Conservation (phyloP, 306 rosid genomes). For the Rubus idaeus region DNA sequence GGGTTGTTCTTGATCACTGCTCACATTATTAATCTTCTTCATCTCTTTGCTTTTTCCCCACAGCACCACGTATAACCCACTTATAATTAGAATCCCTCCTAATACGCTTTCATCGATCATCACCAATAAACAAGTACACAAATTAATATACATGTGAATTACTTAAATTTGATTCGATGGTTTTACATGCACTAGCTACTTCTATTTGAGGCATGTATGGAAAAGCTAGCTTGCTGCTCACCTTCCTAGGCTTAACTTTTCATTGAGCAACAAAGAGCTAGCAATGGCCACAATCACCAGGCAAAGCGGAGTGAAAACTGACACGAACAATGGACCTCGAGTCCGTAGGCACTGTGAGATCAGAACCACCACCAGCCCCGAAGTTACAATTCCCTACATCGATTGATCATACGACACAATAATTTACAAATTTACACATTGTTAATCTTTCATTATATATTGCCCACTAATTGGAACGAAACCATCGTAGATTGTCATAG, state of each 20-base stretch:
- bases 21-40: slow-evolving; percentile 5
- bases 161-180: background rate
- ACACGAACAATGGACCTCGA: slow-evolving; percentile 61
- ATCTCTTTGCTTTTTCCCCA: slow-evolving; percentile 40
- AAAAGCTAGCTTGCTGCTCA: slow-evolving; percentile 13
- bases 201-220: background rate
- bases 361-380: slow-evolving; percentile 34
- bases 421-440: background rate
- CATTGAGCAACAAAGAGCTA: slow-evolving; percentile 41
- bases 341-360: slow-evolving; percentile 45
- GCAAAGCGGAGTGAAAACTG: slow-evolving; percentile 52
- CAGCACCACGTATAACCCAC: slow-evolving; percentile 33
- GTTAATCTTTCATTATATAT: too few relatives aligned
- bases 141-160: background rate
- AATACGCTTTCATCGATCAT: slow-evolving; percentile 14
- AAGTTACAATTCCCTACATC: slow-evolving; percentile 47
- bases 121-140: background rate
- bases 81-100: slow-evolving; percentile 28
- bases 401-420: background rate
- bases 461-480: too few relatives aligned
- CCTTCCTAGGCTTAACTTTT: slow-evolving; percentile 58
- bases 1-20: background rate
- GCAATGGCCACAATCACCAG: slow-evolving; percentile 50
- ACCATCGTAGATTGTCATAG: too few relatives aligned
- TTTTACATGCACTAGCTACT: background rate